Percentiles rank a stretch among this genome's conserved stretches.
Conservation (phyloP, 164 flowering plant species). For the Umbilicus rupestris region DNA sequence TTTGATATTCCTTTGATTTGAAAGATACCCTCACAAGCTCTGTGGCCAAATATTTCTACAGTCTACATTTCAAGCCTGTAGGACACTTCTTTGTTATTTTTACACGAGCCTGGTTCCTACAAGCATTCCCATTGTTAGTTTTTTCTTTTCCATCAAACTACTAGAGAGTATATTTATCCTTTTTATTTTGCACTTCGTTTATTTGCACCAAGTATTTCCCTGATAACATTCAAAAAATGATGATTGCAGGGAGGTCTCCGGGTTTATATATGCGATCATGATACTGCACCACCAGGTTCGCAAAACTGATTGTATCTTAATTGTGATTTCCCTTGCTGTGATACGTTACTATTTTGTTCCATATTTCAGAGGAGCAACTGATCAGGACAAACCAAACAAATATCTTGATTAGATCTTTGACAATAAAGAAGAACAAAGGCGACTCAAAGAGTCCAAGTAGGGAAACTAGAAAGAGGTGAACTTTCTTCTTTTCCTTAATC, state of each 20-base stretch:
- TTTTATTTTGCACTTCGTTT: too few relatives aligned
- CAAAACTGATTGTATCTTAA: too few relatives aligned
- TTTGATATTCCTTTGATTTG: too few relatives aligned
- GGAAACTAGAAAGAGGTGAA: constrained; percentile 63
- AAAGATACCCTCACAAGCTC: too few relatives aligned
- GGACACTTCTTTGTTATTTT: too few relatives aligned
- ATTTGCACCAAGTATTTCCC: not conserved
- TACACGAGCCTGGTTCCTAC: too few relatives aligned
- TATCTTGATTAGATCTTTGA: constrained; percentile 84
- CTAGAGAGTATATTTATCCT: too few relatives aligned
- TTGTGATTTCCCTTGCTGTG: not conserved
- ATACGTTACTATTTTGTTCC: constrained; percentile 2
- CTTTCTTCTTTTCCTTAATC: not conserved
- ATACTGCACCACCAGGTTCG: constrained; percentile 56
- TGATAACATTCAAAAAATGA: not conserved
- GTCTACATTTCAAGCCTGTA: too few relatives aligned
- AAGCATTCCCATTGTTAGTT: too few relatives aligned
- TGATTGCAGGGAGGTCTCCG: constrained; percentile 51
- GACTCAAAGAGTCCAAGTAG: constrained; percentile 21
- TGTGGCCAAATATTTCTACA: too few relatives aligned
- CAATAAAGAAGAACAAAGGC: constrained; percentile 46
- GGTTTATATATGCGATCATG: constrained; percentile 45
- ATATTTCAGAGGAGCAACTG: constrained; percentile 46
- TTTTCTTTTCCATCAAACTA: too few relatives aligned
- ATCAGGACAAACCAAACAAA: constrained; percentile 76